Evolutionary conservation across 495 filamentous ascomycete species (phyloP).

Genomic region (Aspergillus sclerotiicarbonarius): DNA sequence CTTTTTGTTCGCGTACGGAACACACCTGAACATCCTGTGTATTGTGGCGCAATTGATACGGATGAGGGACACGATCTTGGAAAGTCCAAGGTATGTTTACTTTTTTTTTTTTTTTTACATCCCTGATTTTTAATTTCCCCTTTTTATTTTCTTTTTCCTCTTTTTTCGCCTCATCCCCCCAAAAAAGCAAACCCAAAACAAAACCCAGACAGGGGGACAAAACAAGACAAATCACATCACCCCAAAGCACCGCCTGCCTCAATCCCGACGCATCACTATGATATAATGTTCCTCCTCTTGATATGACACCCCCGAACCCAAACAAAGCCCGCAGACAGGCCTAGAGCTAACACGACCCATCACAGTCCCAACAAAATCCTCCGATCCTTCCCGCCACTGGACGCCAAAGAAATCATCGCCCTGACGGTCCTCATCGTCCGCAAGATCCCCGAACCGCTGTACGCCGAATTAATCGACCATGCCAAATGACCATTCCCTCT

Average conservation of each 20-base stretch:
- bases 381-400: constrained; percentile 81
- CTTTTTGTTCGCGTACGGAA: constrained; percentile 92
- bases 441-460: constrained; percentile 86
- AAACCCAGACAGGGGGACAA: background rate
- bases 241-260: background rate
- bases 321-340: background rate
- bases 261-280: constrained; percentile 4
- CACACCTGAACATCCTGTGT: constrained; percentile 92
- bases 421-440: constrained; percentile 74
- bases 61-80: constrained; percentile 78
- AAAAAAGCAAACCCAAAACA: background rate
- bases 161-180: background rate
- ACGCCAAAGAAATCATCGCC: constrained; percentile 76
- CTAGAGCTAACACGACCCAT: background rate
- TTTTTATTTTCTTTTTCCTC: background rate
- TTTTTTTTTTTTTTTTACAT: background rate
- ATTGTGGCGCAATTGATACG: constrained; percentile 95
- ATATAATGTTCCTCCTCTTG: background rate
- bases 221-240: background rate
- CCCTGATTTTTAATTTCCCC: background rate
- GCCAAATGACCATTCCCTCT: constrained; percentile 58
- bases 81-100: constrained; percentile 68
- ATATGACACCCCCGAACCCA: background rate
- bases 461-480: constrained; percentile 82
- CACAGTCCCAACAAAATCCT: constrained; percentile 88